Percentiles rank a stretch among this genome's conserved stretches.
phyloP scores from a whole-genome alignment of 1,284 basidiomycete genomes.

The Sanghuangporus weigelae region DNA sequence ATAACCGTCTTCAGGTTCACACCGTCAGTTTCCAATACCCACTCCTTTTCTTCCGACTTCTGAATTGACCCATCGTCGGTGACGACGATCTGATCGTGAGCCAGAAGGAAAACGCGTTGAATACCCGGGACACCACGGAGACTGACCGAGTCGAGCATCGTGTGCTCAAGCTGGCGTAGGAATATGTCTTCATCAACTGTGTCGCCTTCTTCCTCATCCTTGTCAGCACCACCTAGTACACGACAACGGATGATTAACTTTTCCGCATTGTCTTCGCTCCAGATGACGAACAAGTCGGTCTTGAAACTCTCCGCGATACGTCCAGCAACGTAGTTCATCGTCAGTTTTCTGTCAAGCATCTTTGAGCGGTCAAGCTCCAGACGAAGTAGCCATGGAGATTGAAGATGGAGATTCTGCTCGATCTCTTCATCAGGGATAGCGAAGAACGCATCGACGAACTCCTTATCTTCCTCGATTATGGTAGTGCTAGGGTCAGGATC shows the following conservation, averaged over 20 bases:
- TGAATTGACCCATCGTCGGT: conserved; percentile 62
- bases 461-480: conserved; percentile 92
- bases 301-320: conserved; percentile 95
- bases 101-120: conserved; percentile 88
- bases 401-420: conserved; percentile 84
- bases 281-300: conserved; percentile 96
- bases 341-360: conserved; percentile 96
- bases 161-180: conserved; percentile 92
- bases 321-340: conserved; percentile 93
- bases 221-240: conserved; percentile 84
- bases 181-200: conserved; percentile 93
- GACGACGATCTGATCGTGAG: conserved; percentile 77
- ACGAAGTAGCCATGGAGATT: conserved; percentile 97
- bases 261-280: conserved; percentile 98
- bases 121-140: conserved; percentile 92
- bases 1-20: conserved; percentile 93
- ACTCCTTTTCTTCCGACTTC: conserved; percentile 67
- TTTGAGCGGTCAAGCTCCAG: conserved; percentile 95
- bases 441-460: conserved; percentile 99
- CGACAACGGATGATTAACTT: conserved; percentile 97
- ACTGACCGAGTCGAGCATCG: conserved; percentile 94
- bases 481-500: conserved; percentile 92
- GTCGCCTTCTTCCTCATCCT: conserved; percentile 80
- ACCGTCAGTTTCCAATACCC: conserved; percentile 97
- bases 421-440: conserved; percentile 98